These are phyloP conservation scores for Botrytis byssoidea DNA, from an alignment of 2,329 filamentous ascomycete species.

Conservation along the genomic window DNA sequence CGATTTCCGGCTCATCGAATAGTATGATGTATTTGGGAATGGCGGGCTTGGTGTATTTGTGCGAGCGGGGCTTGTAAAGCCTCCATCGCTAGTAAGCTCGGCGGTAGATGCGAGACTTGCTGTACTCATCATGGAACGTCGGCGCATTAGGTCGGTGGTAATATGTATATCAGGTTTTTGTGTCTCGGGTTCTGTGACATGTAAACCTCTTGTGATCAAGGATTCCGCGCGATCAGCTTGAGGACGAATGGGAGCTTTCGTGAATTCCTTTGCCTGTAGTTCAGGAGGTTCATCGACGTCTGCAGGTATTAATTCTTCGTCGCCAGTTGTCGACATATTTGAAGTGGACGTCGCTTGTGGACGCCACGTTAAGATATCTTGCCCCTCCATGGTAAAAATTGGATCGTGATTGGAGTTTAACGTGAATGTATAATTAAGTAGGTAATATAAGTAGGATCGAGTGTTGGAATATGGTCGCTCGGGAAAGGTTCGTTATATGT, in stretches of 20 bases:
- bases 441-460: slow-evolving; percentile 14
- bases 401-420: slow-evolving; percentile 26
- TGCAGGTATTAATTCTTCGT: slow-evolving; percentile 62
- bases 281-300: slow-evolving; percentile 92
- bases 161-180: slow-evolving; percentile 41
- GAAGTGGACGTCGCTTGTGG: slow-evolving; percentile 41
- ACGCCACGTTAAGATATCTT: slow-evolving; percentile 46
- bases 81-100: slow-evolving; percentile 92
- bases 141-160: slow-evolving; percentile 42
- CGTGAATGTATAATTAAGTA: slow-evolving; percentile 20
- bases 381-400: slow-evolving; percentile 33
- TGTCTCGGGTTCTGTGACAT: slow-evolving; percentile 59
- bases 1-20: slow-evolving; percentile 32
- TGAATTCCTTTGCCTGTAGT: slow-evolving; percentile 34
- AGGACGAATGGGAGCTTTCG: slow-evolving; percentile 44
- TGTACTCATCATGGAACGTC: slow-evolving; percentile 69
- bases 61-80: slow-evolving; percentile 83
- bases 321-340: slow-evolving; percentile 40
- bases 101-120: slow-evolving; percentile 76
- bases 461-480: slow-evolving; percentile 2
- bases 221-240: slow-evolving; percentile 67
- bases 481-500: not conserved
- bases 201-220: slow-evolving; percentile 81
- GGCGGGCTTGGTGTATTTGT: slow-evolving; percentile 88
- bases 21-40: slow-evolving; percentile 52